Evolutionary conservation across 805 yeast genomes (phyloP).

Genomic region (Metschnikowia drakensbergensis): DNA sequence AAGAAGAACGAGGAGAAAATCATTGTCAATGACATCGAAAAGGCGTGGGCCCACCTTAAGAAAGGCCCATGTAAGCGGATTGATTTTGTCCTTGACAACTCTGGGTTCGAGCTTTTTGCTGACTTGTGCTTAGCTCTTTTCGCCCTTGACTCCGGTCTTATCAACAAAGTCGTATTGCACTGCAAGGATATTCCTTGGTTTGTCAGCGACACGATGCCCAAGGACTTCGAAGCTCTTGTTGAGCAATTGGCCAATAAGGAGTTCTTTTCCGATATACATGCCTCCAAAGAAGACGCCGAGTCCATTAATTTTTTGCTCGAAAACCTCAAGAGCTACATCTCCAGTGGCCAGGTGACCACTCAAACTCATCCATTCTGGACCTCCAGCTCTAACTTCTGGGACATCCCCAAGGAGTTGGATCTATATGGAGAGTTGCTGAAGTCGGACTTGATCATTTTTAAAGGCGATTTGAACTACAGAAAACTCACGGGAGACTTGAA

Average conservation of each 20-base stretch:
- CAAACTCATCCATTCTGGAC: constrained; percentile 84
- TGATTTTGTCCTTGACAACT: constrained; percentile 85
- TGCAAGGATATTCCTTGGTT: constrained; percentile 94
- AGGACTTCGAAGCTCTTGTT: constrained; percentile 63
- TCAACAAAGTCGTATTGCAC: constrained; percentile 66
- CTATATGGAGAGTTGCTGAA: constrained; percentile 58
- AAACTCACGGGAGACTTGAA: constrained; percentile 86
- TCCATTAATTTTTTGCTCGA: constrained; percentile 22
- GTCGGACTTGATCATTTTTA: constrained; percentile 73
- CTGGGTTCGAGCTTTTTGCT: constrained; percentile 94
- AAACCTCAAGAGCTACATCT: constrained; percentile 21
- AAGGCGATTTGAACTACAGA: constrained; percentile 95
- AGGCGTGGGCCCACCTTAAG: constrained; percentile 56
- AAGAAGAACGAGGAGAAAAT: constrained; percentile 77
- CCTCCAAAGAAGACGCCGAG: constrained; percentile 17
- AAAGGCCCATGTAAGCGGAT: constrained; percentile 44
- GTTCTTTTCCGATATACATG: constrained; percentile 46
- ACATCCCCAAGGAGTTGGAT: constrained; percentile 59
- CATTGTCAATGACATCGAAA: constrained; percentile 65
- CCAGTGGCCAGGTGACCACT: constrained; percentile 21
- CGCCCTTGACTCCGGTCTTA: constrained; percentile 62
- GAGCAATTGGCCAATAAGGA: constrained; percentile 49
- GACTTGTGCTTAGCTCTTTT: constrained; percentile 52
- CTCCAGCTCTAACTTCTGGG: constrained; percentile 69
- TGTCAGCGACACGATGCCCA: constrained; percentile 91